phyloP scores from a whole-genome alignment of 2,329 filamentous ascomycete species.

The Fusarium xylarioides region DNA sequence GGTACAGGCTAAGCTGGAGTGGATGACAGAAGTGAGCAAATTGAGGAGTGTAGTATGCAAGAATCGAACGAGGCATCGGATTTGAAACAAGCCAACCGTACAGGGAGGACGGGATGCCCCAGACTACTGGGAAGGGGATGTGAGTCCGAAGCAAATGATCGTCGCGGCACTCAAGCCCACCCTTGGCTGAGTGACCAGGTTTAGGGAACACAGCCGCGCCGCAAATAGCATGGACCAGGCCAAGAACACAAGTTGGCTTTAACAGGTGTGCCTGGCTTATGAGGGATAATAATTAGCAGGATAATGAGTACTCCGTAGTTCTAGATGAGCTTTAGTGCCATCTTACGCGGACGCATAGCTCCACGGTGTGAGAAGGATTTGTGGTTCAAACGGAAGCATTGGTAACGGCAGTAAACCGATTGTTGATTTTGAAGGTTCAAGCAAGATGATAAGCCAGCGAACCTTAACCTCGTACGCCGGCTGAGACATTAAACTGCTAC shows the following conservation, averaged over 20 bases:
- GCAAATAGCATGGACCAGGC: conserved; percentile 38
- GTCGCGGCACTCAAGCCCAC: conserved; percentile 42
- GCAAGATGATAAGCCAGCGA: not conserved
- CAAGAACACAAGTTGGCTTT: not conserved
- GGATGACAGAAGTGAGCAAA: conserved; percentile 9
- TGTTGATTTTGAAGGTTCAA: not conserved
- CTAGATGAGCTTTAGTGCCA: not conserved
- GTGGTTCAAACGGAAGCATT: not conserved
- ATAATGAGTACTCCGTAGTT: not conserved
- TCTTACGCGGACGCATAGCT: not conserved
- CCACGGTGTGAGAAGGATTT: not conserved
- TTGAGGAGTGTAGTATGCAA: conserved; percentile 37
- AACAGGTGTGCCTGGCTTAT: not conserved
- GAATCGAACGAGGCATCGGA: conserved; percentile 41
- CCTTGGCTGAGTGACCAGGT: conserved; percentile 16
- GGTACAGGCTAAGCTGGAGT: not conserved
- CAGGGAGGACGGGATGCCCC: conserved; percentile 41
- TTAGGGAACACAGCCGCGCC: conserved; percentile 41
- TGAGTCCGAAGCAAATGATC: conserved; percentile 40
- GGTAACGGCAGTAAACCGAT: not conserved
- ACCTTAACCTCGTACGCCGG: not conserved
- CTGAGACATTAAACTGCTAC: not conserved
- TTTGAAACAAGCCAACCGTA: conserved; percentile 39
- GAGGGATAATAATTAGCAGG: not conserved
- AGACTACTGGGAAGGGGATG: conserved; percentile 38